Evolutionary conservation across 163 green algal genomes (phyloP).

Genomic region (Volvox carteri): DNA sequence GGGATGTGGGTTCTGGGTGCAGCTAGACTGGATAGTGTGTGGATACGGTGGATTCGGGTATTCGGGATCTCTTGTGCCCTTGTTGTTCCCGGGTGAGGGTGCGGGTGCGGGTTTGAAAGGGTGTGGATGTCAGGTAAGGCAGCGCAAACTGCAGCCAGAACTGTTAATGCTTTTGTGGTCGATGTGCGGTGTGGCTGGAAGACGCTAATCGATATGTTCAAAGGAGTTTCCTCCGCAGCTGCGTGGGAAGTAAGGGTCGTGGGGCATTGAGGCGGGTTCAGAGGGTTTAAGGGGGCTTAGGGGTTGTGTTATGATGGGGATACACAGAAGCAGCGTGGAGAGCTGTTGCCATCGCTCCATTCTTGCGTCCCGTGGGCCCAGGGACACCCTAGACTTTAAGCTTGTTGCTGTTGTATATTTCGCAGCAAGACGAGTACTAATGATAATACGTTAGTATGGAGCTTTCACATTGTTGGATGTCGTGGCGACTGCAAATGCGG

Average conservation of each 20-base stretch:
- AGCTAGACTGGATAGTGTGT: too few species aligned
- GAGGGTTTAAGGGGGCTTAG: not conserved
- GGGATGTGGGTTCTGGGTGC: too few species aligned
- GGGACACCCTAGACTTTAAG: too few species aligned
- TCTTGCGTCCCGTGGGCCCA: too few species aligned
- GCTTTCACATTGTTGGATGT: too few species aligned
- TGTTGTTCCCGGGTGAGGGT: not conserved
- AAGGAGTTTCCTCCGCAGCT: too few species aligned
- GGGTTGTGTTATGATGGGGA: not conserved
- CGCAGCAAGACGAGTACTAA: too few species aligned
- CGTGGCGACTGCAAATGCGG: too few species aligned
- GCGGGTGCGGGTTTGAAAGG: not conserved
- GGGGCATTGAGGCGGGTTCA: not conserved
- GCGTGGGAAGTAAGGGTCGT: too few species aligned
- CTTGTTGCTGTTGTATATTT: too few species aligned
- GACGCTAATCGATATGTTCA: not conserved
- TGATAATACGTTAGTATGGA: too few species aligned
- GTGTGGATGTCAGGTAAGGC: not conserved
- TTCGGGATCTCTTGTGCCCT: not conserved
- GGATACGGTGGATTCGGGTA: not conserved
- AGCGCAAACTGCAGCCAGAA: not conserved
- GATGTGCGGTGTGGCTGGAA: not conserved
- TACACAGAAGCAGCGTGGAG: not conserved
- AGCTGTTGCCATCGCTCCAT: too few species aligned
- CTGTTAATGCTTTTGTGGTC: not conserved